Conservation (phyloP, 140 eudicot species). For the Flaveria floridana region DNA sequence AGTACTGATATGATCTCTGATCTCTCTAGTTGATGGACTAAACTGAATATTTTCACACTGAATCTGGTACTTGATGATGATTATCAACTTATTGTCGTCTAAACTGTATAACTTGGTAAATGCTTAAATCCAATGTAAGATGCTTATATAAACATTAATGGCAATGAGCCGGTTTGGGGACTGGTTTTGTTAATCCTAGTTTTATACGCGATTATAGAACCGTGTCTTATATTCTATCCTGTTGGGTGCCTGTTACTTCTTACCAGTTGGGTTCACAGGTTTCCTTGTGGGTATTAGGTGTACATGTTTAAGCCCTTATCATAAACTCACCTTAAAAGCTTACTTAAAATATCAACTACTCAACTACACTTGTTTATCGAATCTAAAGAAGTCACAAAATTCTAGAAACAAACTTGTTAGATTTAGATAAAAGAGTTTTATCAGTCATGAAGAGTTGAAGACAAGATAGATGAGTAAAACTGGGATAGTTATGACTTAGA, state of each 20-base stretch:
- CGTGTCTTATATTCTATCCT: too few relatives aligned
- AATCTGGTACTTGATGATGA: not conserved
- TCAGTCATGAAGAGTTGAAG: too few relatives aligned
- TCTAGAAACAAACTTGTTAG: not conserved
- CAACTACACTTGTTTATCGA: not conserved
- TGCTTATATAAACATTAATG: not conserved
- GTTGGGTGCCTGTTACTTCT: too few relatives aligned
- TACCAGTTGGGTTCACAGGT: too few relatives aligned
- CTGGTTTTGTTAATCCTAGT: too few relatives aligned
- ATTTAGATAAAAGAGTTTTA: not conserved
- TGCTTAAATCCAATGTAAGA: conserved; percentile 4
- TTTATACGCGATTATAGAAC: too few relatives aligned
- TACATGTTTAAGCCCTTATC: too few relatives aligned
- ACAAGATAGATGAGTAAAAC: not conserved
- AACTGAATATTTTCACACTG: not conserved
- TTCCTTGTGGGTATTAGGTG: too few relatives aligned
- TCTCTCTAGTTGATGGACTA: too few relatives aligned
- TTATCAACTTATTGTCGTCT: not conserved
- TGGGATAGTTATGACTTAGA: not conserved
- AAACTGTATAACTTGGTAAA: not conserved
- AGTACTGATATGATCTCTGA: not conserved
- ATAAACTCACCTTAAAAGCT: too few relatives aligned
- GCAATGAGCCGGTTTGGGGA: not conserved
- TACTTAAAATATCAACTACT: not conserved
- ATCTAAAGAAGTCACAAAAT: not conserved